These are phyloP conservation scores for Metarhizium sp. DNA, from an alignment of 2,329 filamentous ascomycete species.

Conservation along the genomic window DNA sequence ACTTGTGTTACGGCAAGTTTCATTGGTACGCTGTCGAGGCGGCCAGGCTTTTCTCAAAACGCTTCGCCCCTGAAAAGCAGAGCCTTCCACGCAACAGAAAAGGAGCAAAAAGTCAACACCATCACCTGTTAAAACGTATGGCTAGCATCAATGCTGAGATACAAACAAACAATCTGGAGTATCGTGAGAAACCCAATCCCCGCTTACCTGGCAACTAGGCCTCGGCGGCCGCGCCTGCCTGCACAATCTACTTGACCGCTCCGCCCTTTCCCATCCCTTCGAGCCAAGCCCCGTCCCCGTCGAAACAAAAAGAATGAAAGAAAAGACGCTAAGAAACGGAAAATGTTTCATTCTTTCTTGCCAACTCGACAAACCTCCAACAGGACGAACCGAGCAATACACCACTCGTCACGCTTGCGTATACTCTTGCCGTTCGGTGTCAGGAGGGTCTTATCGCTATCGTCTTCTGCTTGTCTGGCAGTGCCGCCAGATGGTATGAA, in stretches of 20 bases:
- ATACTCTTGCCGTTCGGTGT: neutral
- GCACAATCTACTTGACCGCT: neutral
- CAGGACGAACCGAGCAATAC: neutral
- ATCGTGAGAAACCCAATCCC: neutral
- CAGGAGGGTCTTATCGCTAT: neutral
- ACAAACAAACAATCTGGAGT: neutral
- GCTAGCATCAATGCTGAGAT: neutral
- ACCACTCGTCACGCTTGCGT: neutral
- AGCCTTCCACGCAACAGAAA: neutral
- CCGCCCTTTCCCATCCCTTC: neutral
- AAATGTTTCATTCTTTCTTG: neutral
- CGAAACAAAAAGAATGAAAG: neutral
- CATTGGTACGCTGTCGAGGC: neutral
- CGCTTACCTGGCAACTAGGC: neutral
- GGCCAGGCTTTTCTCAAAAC: neutral
- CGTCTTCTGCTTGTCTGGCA: neutral
- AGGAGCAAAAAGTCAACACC: neutral
- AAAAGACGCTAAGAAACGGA: neutral
- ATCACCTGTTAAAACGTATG: neutral
- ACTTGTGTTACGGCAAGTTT: neutral
- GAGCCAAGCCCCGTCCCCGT: neutral
- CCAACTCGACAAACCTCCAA: neutral
- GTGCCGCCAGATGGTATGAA: neutral
- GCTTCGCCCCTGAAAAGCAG: neutral
- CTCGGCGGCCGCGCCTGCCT: slow-evolving; percentile 2